These are phyloP conservation scores for Stereum hirsutum DNA, from an alignment of 1,284 basidiomycete species.

Conservation along the genomic window DNA sequence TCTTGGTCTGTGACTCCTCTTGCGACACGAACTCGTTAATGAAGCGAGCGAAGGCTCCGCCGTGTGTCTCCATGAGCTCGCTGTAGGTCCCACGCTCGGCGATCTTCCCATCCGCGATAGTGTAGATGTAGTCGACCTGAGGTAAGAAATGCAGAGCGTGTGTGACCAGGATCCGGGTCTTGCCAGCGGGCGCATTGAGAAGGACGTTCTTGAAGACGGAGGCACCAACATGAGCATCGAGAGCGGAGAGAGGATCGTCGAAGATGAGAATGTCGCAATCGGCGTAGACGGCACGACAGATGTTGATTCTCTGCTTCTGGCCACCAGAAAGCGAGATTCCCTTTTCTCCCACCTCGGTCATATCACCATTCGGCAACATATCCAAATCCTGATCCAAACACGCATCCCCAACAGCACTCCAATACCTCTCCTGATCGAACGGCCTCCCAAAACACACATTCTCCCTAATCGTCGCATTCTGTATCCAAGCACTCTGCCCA, in stretches of 20 bases:
- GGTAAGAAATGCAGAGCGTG: constrained; percentile 80
- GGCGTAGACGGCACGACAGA: constrained; percentile 82
- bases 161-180: constrained; percentile 80
- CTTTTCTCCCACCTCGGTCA: constrained; percentile 87
- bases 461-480: constrained; percentile 67
- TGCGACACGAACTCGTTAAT: constrained; percentile 54
- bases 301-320: constrained; percentile 69
- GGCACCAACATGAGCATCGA: constrained; percentile 86
- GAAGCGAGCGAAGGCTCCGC: constrained; percentile 67
- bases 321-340: constrained; percentile 81
- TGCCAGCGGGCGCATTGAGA: constrained; percentile 45
- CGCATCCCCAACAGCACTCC: constrained; percentile 65
- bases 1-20: constrained; percentile 17
- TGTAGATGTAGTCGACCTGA: constrained; percentile 68
- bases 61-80: constrained; percentile 44
- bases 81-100: constrained; percentile 70
- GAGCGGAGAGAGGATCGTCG: constrained; percentile 73
- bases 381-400: constrained; percentile 77
- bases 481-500: constrained; percentile 52
- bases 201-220: constrained; percentile 82
- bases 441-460: constrained; percentile 83
- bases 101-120: constrained; percentile 63
- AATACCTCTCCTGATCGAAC: constrained; percentile 73
- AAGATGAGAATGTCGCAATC: constrained; percentile 82
- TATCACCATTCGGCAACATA: constrained; percentile 74